Evolutionary conservation across 2,329 filamentous ascomycete genomes (phyloP), one percentile per base, ranked within the genome.

Genomic region (Blastomyces parvus): DNA sequence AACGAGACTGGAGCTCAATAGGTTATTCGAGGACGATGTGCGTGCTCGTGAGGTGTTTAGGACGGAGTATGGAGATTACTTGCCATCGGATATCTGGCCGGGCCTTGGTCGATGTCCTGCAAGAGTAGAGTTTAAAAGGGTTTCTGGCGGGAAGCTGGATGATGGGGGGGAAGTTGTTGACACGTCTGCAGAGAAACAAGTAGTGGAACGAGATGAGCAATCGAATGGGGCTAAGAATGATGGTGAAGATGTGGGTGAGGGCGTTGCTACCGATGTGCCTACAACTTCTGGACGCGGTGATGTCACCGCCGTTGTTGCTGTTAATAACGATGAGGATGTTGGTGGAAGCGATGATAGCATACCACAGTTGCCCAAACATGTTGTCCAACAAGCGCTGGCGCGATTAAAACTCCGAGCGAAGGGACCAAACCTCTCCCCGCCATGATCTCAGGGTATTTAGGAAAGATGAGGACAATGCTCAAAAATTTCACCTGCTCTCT

Each of bases 41-140:
- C 81, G 80, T 50, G 86, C 91, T 66, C 82, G 94, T 46, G 88
- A 95, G 66, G 79, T 83, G 0, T 97, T 99, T 74, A 84, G 89
- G 42, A 81, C 87, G 36, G 88, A 96, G 53, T 87, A 94, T 14
- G 92, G 91, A 8, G 90, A 95, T 67, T 96, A 86, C 72, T 77
- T 99, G 13, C 94, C 94, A 0, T 87, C 88, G 0, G 91, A 97
- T 73, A 84, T 97, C 27, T 97, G 91, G 91, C 87, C 86, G 0
- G 89, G 88, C 0, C 83, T 94, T 74, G 84, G 70, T 53, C 71
- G 83, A 66, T 82, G 79, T n/a, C 82, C 80, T 33, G 83, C 83
- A 67, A 80, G 75, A 64, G 80, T 76, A 36, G 70, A 73, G 60
- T 78, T 77, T 53, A 68, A 66, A 36, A 73, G 75, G 25, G 66